phyloP scores from a whole-genome alignment of 1,284 basidiomycete species.

The Tranzscheliella williamsii region DNA sequence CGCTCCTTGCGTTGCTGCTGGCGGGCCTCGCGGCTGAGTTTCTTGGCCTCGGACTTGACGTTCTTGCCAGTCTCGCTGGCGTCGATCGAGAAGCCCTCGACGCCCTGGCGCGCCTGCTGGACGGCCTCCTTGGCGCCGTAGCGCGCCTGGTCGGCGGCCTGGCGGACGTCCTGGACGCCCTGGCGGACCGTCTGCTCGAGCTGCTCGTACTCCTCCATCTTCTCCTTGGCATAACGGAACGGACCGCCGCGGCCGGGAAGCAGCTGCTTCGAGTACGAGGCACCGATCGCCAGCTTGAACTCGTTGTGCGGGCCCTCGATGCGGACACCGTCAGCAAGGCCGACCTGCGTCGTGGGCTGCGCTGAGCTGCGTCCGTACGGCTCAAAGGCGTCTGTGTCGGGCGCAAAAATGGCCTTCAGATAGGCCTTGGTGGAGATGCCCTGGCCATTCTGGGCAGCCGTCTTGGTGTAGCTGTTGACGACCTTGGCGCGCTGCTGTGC shows the following conservation, averaged over 20 bases:
- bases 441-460: constrained; percentile 35
- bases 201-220: constrained; percentile 58
- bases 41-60: constrained; percentile 51
- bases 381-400: constrained; percentile 41
- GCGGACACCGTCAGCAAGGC: constrained; percentile 24
- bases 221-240: constrained; percentile 57
- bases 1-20: constrained; percentile 60
- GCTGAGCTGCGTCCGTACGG: constrained; percentile 60
- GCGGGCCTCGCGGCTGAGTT: constrained; percentile 45
- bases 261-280: constrained; percentile 62
- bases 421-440: constrained; percentile 62
- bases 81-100: constrained; percentile 32
- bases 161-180: constrained; percentile 11
- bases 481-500: constrained; percentile 63
- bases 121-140: constrained; percentile 30
- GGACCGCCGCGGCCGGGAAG: constrained; percentile 61
- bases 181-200: constrained; percentile 31
- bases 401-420: constrained; percentile 63
- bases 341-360: constrained; percentile 49
- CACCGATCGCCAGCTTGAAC: constrained; percentile 64
- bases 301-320: constrained; percentile 62
- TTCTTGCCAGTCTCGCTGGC: constrained; percentile 29
- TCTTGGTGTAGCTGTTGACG: constrained; percentile 59
- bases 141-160: constrained; percentile 16
- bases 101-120: constrained; percentile 25